A percentile compares a stretch with the other conserved stretches of the same genome.
phyloP scores from a whole-genome alignment of 495 filamentous ascomycete genomes.

The Mytilinidion resinicola region DNA sequence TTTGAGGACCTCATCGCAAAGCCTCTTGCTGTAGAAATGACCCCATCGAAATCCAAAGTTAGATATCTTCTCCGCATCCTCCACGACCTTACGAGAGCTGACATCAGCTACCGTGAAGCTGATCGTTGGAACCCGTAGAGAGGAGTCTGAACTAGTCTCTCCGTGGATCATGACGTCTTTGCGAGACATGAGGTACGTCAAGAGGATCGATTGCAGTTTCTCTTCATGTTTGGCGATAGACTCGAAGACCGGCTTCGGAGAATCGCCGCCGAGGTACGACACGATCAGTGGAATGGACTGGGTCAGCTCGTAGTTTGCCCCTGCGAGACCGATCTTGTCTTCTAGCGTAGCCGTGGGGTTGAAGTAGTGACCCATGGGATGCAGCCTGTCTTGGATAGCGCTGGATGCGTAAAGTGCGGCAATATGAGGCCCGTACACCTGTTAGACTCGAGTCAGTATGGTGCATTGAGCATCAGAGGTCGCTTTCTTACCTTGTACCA shows the following conservation, averaged over 20 bases:
- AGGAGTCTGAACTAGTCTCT: slow-evolving; percentile 39
- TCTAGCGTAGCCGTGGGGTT: slow-evolving; percentile 52
- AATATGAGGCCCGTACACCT: slow-evolving; percentile 66
- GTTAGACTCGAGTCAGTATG: slow-evolving; percentile 3
- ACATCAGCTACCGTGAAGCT: slow-evolving; percentile 58
- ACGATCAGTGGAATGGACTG: slow-evolving; percentile 52
- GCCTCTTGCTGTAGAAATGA: slow-evolving; percentile 57
- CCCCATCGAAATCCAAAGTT: slow-evolving; percentile 60
- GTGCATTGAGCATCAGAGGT: not conserved
- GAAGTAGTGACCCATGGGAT: slow-evolving; percentile 61
- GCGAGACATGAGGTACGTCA: slow-evolving; percentile 48
- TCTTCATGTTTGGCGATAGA: slow-evolving; percentile 53
- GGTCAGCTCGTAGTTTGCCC: slow-evolving; percentile 59
- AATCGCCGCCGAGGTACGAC: slow-evolving; percentile 45
- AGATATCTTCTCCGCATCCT: slow-evolving; percentile 51
- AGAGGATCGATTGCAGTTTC: slow-evolving; percentile 50
- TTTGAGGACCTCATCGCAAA: slow-evolving; percentile 54
- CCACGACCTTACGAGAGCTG: slow-evolving; percentile 52
- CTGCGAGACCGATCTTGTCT: slow-evolving; percentile 60
- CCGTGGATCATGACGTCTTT: slow-evolving; percentile 53
- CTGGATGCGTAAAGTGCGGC: slow-evolving; percentile 57
- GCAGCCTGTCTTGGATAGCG: slow-evolving; percentile 43
- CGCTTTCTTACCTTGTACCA: slow-evolving; percentile 58
- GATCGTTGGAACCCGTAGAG: slow-evolving; percentile 54
- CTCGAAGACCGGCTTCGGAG: slow-evolving; percentile 36